phyloP scores from a whole-genome alignment of 192 early-diverging fungal species.

The Lobosporangium transversale region DNA sequence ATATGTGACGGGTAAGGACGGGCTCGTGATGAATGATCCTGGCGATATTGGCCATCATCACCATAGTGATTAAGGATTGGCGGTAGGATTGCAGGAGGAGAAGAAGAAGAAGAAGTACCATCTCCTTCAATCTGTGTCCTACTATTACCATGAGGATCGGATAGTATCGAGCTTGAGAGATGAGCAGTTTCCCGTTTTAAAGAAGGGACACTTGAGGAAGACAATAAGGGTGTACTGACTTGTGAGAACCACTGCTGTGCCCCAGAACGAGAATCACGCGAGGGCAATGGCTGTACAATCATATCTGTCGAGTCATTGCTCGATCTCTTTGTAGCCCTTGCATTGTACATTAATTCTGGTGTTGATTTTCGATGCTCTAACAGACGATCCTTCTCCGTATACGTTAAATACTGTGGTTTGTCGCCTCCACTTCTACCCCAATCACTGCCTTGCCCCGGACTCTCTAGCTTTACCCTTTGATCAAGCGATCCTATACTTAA shows the following conservation, averaged over 20 bases:
- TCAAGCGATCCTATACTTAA: conserved; percentile 16
- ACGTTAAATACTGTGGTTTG: conserved; percentile 10
- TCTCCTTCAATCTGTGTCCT: too few relatives aligned
- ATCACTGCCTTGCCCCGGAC: too few relatives aligned
- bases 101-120: too few relatives aligned
- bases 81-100: conserved; percentile 5
- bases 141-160: too few relatives aligned
- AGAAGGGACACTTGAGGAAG: not conserved
- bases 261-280: conserved; percentile 34
- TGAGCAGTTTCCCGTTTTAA: too few relatives aligned
- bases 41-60: not conserved
- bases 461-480: not conserved
- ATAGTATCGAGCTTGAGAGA: too few relatives aligned
- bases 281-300: conserved; percentile 31
- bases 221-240: not conserved
- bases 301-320: conserved; percentile 42
- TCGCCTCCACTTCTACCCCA: not conserved
- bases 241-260: conserved; percentile 51
- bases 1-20: conserved; percentile 24
- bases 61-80: conserved; percentile 15
- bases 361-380: conserved; percentile 44
- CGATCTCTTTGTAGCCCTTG: conserved; percentile 11
- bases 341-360: conserved; percentile 19
- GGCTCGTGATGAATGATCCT: not conserved
- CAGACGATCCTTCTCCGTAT: conserved; percentile 17